These are phyloP conservation scores for Dacryopinax spathularia DNA, from an alignment of 768 basidiomycete species.

Conservation along the genomic window DNA sequence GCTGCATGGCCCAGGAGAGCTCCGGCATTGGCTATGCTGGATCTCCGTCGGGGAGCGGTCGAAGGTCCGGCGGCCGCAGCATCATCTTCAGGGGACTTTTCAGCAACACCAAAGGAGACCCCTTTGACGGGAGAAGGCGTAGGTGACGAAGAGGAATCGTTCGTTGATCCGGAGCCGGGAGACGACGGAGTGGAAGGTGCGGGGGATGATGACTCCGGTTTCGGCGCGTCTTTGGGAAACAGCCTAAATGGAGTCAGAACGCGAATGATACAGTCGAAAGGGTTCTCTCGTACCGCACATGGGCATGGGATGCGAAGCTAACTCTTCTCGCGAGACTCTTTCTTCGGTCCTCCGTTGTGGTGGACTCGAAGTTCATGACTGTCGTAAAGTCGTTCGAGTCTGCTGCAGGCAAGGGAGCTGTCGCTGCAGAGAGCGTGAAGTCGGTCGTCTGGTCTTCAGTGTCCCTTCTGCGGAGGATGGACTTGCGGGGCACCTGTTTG, in stretches of 20 bases:
- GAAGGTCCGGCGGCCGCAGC: not conserved
- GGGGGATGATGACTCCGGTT: not conserved
- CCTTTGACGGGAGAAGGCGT: not conserved
- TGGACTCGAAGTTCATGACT: not conserved
- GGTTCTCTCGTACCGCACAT: slow-evolving; percentile 7
- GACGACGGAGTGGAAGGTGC: not conserved
- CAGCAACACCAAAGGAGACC: not conserved
- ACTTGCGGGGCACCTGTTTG: slow-evolving; percentile 11
- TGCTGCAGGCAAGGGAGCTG: not conserved
- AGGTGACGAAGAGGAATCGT: not conserved
- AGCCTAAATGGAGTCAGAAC: not conserved
- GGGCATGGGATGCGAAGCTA: slow-evolving; percentile 11
- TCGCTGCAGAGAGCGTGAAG: not conserved
- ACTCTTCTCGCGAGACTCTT: slow-evolving; percentile 9
- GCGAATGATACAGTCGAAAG: not conserved
- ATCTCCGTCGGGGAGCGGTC: not conserved
- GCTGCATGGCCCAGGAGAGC: not conserved
- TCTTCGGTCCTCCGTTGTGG: not conserved
- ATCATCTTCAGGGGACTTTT: not conserved
- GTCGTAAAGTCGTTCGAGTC: not conserved
- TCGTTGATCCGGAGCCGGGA: not conserved
- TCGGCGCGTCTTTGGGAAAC: not conserved
- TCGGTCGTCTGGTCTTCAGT: slow-evolving; percentile 7
- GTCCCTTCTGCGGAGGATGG: slow-evolving; percentile 6
- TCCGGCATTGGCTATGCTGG: not conserved